Evolutionary conservation across 2,329 filamentous ascomycete species (phyloP).

Genomic region (Scedosporium aurantiacum): DNA sequence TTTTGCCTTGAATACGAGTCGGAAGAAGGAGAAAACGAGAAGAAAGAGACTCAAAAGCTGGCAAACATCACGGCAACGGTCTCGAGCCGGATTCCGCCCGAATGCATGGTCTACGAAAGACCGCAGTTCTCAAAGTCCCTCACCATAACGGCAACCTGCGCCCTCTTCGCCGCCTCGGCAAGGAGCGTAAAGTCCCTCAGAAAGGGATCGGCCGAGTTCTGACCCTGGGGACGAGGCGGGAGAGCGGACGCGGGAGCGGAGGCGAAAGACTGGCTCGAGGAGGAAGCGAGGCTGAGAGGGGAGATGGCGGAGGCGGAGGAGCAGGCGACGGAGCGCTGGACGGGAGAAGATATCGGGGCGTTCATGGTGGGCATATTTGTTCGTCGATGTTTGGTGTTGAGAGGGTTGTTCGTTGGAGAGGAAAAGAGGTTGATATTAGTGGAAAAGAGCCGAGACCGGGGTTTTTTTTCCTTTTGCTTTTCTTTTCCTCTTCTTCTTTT

Average conservation of each 20-base stretch:
- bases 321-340: not conserved
- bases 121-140: slow-evolving; percentile 71
- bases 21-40: too few species aligned
- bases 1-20: too few species aligned
- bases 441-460: not conserved
- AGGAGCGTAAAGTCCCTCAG: slow-evolving; percentile 75
- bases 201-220: slow-evolving; percentile 40
- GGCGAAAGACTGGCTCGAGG: slow-evolving; percentile 14
- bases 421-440: not conserved
- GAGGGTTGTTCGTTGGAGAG: not conserved
- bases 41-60: too few species aligned
- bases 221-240: slow-evolving; percentile 10
- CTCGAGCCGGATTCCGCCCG: too few species aligned
- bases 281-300: slow-evolving; percentile 25
- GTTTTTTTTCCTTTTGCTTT: not conserved
- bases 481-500: too few species aligned
- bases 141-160: slow-evolving; percentile 81
- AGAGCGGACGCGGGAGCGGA: slow-evolving; percentile 12
- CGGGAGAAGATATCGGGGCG: slow-evolving; percentile 5
- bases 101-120: slow-evolving; percentile 25
- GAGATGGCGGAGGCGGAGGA: slow-evolving; percentile 4
- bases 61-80: too few species aligned
- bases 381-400: not conserved
- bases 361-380: not conserved
- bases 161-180: slow-evolving; percentile 85